Evolutionary conservation across 1,139 yeast species (phyloP), one percentile per base, ranked within the genome.

Genomic region (Diutina pseudorugosa): DNA sequence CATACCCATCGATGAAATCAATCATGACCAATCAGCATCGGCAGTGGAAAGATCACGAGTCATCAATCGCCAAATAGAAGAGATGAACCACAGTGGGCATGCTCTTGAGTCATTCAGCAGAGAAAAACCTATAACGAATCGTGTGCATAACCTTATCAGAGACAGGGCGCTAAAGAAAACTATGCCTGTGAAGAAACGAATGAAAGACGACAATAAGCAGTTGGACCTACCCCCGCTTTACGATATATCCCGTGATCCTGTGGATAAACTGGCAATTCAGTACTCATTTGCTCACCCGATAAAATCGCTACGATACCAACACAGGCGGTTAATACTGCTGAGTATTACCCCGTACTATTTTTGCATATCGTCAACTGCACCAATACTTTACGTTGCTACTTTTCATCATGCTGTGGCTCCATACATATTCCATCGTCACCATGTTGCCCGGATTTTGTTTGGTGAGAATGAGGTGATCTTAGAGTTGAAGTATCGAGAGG

Each of bases 401-500:
- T 3, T n/a, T 11, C 6, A 16, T 6, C 21, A 27, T 8, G 49
- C 49, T 12, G 18, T 45, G 16, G 6, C 12, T 16, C 49, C 40
- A 4, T 27, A 27, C 9, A 25, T 45, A 9, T 45, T 45, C 40
- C 40, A 45, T 20, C 41, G n/a, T 14, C 36, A 14, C 14, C 41
- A 45, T 12, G 21, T 45, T 11, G 27, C 27, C 4, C 36, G n/a
- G 40, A 11, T 45, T 1, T 16, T 19, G n/a, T 45, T 45, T 16
- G 49, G 49, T 18, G 49, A 23, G 6, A 45, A 45, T 18, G 49
- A 45, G n/a, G 49, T 45, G 40, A 18, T 45, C 3, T 6, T 45
- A 3, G 40, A 27, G n/a, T 16, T 45, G 14, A n/a, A 40, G 19
- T 7, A 40, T 18, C 36, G 36, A 11, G 40, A 25, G n/a, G 11